Conservation (phyloP, 495 filamentous ascomycete species). For the Penicillium soppii region DNA sequence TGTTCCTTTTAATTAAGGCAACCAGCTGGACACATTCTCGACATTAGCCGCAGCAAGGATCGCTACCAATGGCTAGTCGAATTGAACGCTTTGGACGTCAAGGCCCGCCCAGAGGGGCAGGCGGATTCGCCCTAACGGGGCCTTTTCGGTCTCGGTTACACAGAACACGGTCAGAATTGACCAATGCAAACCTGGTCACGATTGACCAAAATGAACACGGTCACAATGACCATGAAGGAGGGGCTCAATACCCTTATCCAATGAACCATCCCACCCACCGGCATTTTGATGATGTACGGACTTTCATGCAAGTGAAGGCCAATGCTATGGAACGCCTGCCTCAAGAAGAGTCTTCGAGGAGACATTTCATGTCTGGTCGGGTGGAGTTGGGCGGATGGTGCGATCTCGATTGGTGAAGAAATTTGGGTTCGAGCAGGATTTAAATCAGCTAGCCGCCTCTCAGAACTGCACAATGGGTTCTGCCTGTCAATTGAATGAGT, state of each 20-base stretch:
- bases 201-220: neutral
- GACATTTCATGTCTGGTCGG: neutral
- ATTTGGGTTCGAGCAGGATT: neutral
- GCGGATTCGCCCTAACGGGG: neutral
- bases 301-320: neutral
- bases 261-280: neutral
- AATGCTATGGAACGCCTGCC: neutral
- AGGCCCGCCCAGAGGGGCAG: neutral
- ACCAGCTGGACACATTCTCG: neutral
- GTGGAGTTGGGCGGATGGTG: neutral
- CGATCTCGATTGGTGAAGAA: neutral
- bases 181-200: too few species aligned
- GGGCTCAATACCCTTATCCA: neutral
- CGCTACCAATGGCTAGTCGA: neutral
- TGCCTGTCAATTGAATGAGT: conserved; percentile 6
- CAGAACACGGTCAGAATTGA: too few species aligned
- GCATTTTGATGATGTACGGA: conserved; percentile 1
- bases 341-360: neutral
- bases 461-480: neutral
- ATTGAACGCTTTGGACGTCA: neutral
- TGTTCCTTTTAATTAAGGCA: neutral
- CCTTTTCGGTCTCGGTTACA: neutral
- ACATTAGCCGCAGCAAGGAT: too few species aligned
- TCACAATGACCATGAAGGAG: neutral
- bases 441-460: conserved; percentile 1